Evolutionary conservation across 2,329 filamentous ascomycete genomes (phyloP).

Genomic region (Neoascochyta sp.): DNA sequence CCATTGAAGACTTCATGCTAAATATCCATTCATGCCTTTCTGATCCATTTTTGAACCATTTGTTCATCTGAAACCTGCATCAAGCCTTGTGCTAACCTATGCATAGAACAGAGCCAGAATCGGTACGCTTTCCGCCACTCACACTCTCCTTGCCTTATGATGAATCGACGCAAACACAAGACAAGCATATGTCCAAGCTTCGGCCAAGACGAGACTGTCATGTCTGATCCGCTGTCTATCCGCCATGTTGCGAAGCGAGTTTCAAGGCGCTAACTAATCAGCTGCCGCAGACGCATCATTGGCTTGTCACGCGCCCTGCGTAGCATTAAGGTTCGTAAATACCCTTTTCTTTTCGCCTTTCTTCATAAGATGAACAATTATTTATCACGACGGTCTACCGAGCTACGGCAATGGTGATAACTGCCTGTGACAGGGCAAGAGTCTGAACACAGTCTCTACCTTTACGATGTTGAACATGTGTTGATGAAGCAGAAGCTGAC

Average conservation of each 20-base stretch:
- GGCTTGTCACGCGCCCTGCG: too few species aligned
- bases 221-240: constrained; percentile 25
- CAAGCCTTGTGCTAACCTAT: constrained; percentile 6
- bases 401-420: constrained; percentile 76
- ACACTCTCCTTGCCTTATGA: constrained; percentile 51
- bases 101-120: constrained; percentile 8
- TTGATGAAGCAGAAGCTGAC: constrained; percentile 9
- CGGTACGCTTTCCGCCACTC: constrained; percentile 16
- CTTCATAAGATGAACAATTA: constrained; percentile 41
- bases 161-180: constrained; percentile 75
- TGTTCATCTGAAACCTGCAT: constrained; percentile 2
- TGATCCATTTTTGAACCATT: constrained; percentile 13
- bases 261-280: constrained; percentile 21
- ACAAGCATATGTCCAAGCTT: constrained; percentile 99
- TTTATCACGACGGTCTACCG: constrained; percentile 84
- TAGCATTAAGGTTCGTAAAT: constrained; percentile 10
- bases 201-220: constrained; percentile 47
- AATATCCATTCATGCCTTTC: constrained; percentile 67
- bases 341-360: constrained; percentile 1
- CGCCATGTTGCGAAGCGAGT: constrained; percentile 13
- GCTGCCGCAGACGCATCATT: constrained; percentile 7
- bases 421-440: constrained; percentile 69
- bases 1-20: constrained; percentile 62
- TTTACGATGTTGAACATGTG: background rate
- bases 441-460: constrained; percentile 23